Conservation (phyloP, 2,329 filamentous ascomycete genomes). For the Tolypocladium nubicola region DNA sequence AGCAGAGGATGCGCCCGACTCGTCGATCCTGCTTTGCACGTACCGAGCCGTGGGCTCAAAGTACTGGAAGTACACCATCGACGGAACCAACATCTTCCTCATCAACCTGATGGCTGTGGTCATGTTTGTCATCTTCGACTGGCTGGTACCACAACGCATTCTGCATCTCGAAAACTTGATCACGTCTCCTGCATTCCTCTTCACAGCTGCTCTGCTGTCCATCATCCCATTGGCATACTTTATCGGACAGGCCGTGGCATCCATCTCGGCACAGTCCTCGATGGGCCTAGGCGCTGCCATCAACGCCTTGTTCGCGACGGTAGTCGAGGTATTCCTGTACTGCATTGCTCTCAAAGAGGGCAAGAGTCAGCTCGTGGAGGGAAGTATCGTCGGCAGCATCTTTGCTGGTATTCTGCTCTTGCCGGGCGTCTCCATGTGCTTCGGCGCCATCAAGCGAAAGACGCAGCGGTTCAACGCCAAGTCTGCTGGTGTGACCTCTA, state of each 20-base stretch:
- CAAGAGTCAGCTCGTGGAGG: constrained; percentile 87
- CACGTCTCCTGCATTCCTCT: constrained; percentile 78
- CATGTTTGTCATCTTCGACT: constrained; percentile 91
- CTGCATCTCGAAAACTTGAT: constrained; percentile 62
- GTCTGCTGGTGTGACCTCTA: constrained; percentile 92
- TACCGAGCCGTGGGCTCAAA: constrained; percentile 89
- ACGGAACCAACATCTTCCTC: constrained; percentile 97
- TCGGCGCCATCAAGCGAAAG: constrained; percentile 93
- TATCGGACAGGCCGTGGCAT: constrained; percentile 95
- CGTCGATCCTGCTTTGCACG: constrained; percentile 87
- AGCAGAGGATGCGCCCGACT: constrained; percentile 58
- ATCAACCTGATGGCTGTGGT: constrained; percentile 94
- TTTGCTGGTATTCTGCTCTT: constrained; percentile 94
- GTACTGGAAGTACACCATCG: constrained; percentile 99
- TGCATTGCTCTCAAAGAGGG: constrained; percentile 88
- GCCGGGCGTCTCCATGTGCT: constrained; percentile 95
- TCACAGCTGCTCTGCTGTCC: constrained; percentile 72
- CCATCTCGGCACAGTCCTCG: constrained; percentile 94
- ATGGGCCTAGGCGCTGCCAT: constrained; percentile 96
- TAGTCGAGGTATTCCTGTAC: constrained; percentile 96
- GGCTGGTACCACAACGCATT: constrained; percentile 61
- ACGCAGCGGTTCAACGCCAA: constrained; percentile 97
- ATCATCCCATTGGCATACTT: constrained; percentile 97
- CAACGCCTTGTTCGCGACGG: constrained; percentile 95
- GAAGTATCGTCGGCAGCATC: constrained; percentile 94